These are phyloP conservation scores for Phytophthora cactorum DNA, from an alignment of 352 stramenopile genomes.

Conservation along the genomic window DNA sequence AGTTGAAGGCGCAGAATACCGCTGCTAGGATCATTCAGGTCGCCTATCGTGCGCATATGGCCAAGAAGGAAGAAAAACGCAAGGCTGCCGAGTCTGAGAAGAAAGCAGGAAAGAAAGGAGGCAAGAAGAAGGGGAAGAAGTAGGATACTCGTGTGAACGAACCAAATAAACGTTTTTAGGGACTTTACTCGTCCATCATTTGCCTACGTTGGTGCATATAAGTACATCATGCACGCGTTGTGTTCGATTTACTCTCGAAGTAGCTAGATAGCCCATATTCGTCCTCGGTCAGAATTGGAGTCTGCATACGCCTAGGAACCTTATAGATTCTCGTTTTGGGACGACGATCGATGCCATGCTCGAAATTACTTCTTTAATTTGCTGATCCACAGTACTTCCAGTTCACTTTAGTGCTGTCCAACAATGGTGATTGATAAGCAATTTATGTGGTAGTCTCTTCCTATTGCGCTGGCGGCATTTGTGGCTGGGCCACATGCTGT, in stretches of 20 bases:
- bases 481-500: conserved; percentile 19
- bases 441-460: conserved; percentile 25
- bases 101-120: conserved; percentile 72
- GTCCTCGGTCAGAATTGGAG: conserved; percentile 26
- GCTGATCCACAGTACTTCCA: background rate
- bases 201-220: too few species aligned
- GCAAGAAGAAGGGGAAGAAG: conserved; percentile 64
- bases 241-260: too few species aligned
- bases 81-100: conserved; percentile 65
- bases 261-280: background rate
- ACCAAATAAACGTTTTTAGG: too few species aligned
- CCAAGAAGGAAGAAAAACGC: conserved; percentile 63
- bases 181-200: too few species aligned
- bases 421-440: conserved; percentile 25
- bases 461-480: conserved; percentile 16
- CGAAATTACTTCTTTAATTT: conserved; percentile 8
- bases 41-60: conserved; percentile 53
- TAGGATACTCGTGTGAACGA: conserved; percentile 9
- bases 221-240: too few species aligned
- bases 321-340: conserved; percentile 2
- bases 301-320: conserved; percentile 1
- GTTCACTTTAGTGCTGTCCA: background rate
- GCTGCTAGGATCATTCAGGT: conserved; percentile 75
- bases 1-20: conserved; percentile 73
- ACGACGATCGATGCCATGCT: background rate